These are phyloP conservation scores for Micromonas pusilla DNA, from an alignment of 139 green algal species.

Conservation along the genomic window DNA sequence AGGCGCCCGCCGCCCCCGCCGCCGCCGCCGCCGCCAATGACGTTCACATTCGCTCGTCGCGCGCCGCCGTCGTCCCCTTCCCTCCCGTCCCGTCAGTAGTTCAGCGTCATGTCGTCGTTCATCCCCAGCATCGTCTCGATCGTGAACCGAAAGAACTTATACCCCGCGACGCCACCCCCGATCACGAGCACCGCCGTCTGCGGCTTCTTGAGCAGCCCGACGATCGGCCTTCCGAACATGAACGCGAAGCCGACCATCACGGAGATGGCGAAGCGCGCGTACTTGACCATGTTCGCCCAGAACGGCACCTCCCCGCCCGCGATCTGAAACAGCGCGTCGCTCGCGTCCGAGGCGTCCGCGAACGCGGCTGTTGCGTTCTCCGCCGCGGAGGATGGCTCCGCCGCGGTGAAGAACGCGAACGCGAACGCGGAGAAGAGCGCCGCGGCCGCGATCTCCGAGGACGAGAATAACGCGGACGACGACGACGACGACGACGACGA, in stretches of 20 bases:
- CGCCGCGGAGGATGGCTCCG: not conserved
- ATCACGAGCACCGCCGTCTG: conserved; percentile 23
- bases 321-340: not conserved
- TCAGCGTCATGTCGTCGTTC: conserved; percentile 8
- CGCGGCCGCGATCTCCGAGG: not conserved
- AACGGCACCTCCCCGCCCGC: conserved; percentile 22
- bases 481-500: not conserved
- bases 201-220: conserved; percentile 21
- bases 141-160: conserved; percentile 16
- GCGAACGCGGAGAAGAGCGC: not conserved
- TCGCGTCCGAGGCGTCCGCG: not conserved
- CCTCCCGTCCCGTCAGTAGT: not conserved
- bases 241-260: conserved; percentile 26
- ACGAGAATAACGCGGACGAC: not conserved
- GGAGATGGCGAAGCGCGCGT: conserved; percentile 22
- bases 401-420: not conserved
- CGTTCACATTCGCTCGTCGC: too few relatives aligned
- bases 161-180: not conserved
- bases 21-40: too few relatives aligned
- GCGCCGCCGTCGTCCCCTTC: too few relatives aligned
- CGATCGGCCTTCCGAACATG: conserved; percentile 15
- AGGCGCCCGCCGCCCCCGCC: too few relatives aligned
- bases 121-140: conserved; percentile 20
- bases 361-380: not conserved
- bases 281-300: conserved; percentile 29